Evolutionary conservation across 306 rosid genomes (phyloP).

Genomic region (Mimosa bimucronata): DNA sequence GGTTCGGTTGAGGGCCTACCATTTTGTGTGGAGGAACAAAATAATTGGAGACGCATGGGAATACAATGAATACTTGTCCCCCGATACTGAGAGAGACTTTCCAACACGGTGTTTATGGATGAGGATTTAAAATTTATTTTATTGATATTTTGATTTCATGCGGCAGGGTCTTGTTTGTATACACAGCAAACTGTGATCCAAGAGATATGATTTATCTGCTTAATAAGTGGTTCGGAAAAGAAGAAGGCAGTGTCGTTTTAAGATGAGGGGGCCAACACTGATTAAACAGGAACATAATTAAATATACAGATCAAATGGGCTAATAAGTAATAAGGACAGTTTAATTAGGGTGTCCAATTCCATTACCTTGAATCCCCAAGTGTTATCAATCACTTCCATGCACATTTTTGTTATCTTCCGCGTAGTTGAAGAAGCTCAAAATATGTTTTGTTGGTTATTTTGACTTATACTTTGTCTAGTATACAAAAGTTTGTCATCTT

Average conservation of each 20-base stretch:
- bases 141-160: not conserved
- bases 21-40: not conserved
- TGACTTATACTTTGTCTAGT: too few species aligned
- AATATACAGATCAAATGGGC: not conserved
- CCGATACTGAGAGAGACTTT: not conserved
- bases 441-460: too few species aligned
- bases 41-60: conserved; percentile 12
- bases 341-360: not conserved
- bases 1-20: not conserved
- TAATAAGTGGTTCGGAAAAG: conserved; percentile 14
- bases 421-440: conserved; percentile 6
- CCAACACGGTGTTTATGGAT: not conserved
- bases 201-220: not conserved
- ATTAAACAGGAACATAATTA: not conserved
- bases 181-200: not conserved
- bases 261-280: not conserved
- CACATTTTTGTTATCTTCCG: not conserved
- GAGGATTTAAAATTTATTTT: not conserved
- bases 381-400: not conserved
- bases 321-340: not conserved
- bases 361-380: conserved; percentile 12
- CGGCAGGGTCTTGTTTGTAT: not conserved
- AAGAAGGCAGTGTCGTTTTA: not conserved
- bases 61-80: not conserved
- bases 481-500: too few species aligned